Evolutionary conservation across 495 filamentous ascomycete genomes (phyloP).

Genomic region (Xanthoparmelia taractica): DNA sequence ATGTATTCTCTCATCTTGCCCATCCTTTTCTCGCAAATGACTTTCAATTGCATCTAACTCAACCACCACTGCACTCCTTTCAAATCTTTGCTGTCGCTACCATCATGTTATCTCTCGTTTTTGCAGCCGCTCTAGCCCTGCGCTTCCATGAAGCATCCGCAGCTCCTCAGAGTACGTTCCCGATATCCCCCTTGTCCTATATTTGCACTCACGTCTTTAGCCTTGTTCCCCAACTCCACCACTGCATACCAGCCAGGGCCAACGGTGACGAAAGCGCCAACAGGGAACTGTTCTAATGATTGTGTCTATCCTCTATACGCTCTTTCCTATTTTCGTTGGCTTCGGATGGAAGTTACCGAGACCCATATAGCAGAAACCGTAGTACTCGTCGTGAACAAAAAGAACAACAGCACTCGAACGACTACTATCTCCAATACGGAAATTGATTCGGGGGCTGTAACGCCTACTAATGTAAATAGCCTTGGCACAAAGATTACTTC

Average conservation of each 20-base stretch:
- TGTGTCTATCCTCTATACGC: neutral
- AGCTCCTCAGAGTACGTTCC: conserved; percentile 8
- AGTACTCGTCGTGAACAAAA: conserved; percentile 8
- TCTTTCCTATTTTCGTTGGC: neutral
- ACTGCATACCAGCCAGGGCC: neutral
- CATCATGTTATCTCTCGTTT: neutral
- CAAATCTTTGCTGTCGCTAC: neutral
- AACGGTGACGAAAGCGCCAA: neutral
- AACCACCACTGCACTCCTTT: too few relatives aligned
- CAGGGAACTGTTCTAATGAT: neutral
- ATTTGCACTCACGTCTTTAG: neutral
- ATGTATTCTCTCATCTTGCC: too few relatives aligned
- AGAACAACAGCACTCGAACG: conserved; percentile 13
- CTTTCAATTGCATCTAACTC: too few relatives aligned
- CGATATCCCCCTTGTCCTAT: neutral
- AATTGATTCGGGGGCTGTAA: conserved; percentile 3
- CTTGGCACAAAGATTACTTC: conserved; percentile 13
- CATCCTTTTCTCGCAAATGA: too few relatives aligned
- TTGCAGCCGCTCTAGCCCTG: neutral
- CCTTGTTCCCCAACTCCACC: conserved; percentile 1
- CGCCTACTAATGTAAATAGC: conserved; percentile 13
- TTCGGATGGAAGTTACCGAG: neutral
- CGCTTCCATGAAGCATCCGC: neutral
- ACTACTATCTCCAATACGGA: conserved; percentile 16
- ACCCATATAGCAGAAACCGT: conserved; percentile 10